Evolutionary conservation across 768 basidiomycete species (phyloP), one percentile per base, ranked within the genome.

Genomic region (Leccinum uliginosum): DNA sequence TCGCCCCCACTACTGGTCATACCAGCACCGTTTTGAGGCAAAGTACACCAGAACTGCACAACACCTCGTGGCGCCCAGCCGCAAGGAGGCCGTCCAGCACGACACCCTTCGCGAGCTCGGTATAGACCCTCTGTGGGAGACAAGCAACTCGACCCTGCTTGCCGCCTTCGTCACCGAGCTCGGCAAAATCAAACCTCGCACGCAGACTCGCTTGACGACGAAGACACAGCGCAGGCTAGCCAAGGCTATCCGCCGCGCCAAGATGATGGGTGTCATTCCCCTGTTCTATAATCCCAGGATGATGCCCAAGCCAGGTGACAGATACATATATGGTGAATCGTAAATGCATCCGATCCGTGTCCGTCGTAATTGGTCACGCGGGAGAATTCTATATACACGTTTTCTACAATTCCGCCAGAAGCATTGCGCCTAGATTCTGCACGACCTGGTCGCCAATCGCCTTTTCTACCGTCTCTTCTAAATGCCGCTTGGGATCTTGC

Each of bases 401-500:
- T 32, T 19, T 58, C 74, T 82, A 94, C 65, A 97, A 77, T 76
- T 98, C 94, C 55, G 93, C 92, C 60, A 97, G 79, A 59, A 98
- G 79, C 86, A 96, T 96, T 63, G 93, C 96, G 40, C 91, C 95
- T 60, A 98, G 74, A 68, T 90, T 95, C 76, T 97, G 95, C 44
- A 94, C 89, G 53, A 98, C 93, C 73, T 98, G 95, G 73, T 97
- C 88, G 3, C 93, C 94, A 87, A 99, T 98, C 1, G 95, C 94
- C 73, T 90, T 93, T 76, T 98, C 97, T 6, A 98, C 97, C 27
- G 91, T 90, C 74, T 98, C 97, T 66, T 96, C 94, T 61, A 99
- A 73, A 78, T 99, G 97, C 63, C 97, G 84, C 76, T 99, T 99
- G 32, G 97, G 97, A 74, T 98, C 95, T 65, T 95, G 91, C 72